Conservation (phyloP, 2,329 filamentous ascomycete genomes). For the Pseudocercospora pini-densiflorae region DNA sequence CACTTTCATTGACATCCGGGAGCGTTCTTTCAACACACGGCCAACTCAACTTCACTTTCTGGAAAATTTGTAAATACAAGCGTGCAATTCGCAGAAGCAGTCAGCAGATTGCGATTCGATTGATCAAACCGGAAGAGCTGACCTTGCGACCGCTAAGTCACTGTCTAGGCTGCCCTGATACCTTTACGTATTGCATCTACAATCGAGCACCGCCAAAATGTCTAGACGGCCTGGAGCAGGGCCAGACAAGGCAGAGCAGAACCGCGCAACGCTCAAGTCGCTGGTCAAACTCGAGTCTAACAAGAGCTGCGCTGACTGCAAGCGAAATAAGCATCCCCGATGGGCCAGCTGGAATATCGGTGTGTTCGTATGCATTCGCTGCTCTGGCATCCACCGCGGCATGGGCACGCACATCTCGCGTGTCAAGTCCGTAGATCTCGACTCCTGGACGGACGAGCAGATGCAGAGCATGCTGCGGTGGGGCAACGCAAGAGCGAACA, state of each 20-base stretch:
- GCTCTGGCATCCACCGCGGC: constrained; percentile 96
- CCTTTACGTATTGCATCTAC: neutral
- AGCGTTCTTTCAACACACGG: neutral
- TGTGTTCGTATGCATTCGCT: constrained; percentile 93
- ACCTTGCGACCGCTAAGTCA: neutral
- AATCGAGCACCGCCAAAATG: constrained; percentile 55
- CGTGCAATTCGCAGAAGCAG: neutral
- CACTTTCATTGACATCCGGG: neutral
- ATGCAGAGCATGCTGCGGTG: constrained; percentile 90
- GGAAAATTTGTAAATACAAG: neutral
- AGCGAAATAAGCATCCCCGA: constrained; percentile 97
- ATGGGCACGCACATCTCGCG: constrained; percentile 99
- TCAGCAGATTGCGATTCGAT: neutral
- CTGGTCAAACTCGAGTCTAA: constrained; percentile 93
- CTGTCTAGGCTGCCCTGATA: neutral
- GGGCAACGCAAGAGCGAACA: constrained; percentile 96
- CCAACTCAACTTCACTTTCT: neutral
- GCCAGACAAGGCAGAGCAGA: constrained; percentile 88
- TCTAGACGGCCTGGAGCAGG: constrained; percentile 76
- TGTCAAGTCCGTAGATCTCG: constrained; percentile 97
- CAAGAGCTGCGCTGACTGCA: constrained; percentile 98
- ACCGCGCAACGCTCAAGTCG: constrained; percentile 91
- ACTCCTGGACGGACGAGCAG: constrained; percentile 99
- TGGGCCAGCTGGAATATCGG: constrained; percentile 99
- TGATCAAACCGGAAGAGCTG: neutral